Base-by-base conservation (phyloP, 2,329 filamentous ascomycete genomes). In the Cytospora chrysosperma region DNA sequence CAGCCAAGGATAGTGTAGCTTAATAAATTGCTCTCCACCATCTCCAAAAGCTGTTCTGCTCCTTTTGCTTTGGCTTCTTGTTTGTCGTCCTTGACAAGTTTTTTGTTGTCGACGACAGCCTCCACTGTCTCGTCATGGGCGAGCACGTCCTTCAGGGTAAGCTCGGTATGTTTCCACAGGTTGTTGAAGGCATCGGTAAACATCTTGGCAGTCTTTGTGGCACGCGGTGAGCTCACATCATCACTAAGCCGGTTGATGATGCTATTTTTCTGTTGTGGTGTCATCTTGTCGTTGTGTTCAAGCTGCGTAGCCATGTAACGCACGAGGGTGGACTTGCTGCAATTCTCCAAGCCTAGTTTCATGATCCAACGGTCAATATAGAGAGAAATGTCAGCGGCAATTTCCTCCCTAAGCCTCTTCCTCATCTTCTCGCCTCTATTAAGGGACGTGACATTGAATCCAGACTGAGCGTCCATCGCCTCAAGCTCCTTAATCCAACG, bases 151-250 rank as follows among this genome's bases (percentile, higher is more conserved):
- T 79, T 76, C 19, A 86, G 75, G 21, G 80, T 75, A 12, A 86
- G 77, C 30, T 76, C 75, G 21, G 75, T 75, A 34, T 75, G 73
- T 56, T 77, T 73, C 67, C 88, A 85, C 17, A 87, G 81, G 10
- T 76, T 75, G 65, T 86, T 79, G 68, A 88, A 88, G 12, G 82
- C 83, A 28, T 83, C 77, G 4, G 81, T 82, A 60, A 87, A 87
- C 68, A 82, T 77, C 57, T 76, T 75, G 4, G 82, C 81, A 3
- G 75, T 75, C 63, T 71, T 75, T 5, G 74, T 75, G 17, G 80
- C 77, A 24, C 77, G 76, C 1, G 79, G 80, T 2, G 80, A 77
- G 32, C 71, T 74, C 5, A 71, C 70, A 43, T 77, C 75, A 32
- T 80, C 76, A 65, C 76, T 79, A 65, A 80, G 79, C 0, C 80